These are phyloP conservation scores for Pseudocercospora macadamiae DNA, from an alignment of 2,329 filamentous ascomycete genomes.

Conservation along the genomic window DNA sequence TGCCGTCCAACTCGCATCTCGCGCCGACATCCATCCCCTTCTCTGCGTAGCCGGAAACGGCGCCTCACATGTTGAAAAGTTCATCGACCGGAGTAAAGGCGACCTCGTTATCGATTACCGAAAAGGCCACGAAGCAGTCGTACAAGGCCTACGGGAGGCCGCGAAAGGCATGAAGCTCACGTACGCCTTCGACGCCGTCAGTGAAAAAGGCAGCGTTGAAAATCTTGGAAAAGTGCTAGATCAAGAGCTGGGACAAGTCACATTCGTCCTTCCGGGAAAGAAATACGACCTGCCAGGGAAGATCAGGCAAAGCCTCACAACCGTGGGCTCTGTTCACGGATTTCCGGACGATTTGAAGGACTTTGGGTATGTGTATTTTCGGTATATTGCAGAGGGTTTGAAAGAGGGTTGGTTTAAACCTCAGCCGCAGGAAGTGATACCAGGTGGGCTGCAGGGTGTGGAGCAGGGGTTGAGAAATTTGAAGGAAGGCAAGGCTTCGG, in stretches of 20 bases:
- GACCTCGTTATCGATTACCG: constrained; percentile 66
- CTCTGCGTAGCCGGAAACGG: constrained; percentile 63
- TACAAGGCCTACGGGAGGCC: constrained; percentile 35
- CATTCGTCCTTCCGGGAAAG: constrained; percentile 40
- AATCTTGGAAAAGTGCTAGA: constrained; percentile 46
- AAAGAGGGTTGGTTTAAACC: constrained; percentile 42
- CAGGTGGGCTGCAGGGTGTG: constrained; percentile 59
- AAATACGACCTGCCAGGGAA: constrained; percentile 47
- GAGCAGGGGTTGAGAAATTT: constrained; percentile 58
- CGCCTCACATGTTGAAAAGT: constrained; percentile 52
- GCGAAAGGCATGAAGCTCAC: constrained; percentile 29
- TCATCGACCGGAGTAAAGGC: constrained; percentile 58
- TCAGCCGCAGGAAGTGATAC: constrained; percentile 52
- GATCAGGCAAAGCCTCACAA: constrained; percentile 45
- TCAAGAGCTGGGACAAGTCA: constrained; percentile 35
- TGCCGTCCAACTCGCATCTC: constrained; percentile 58
- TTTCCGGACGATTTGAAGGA: constrained; percentile 36
- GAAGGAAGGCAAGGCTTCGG: constrained; percentile 63
- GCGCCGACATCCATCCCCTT: constrained; percentile 61
- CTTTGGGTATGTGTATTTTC: constrained; percentile 39
- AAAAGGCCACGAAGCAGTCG: constrained; percentile 35
- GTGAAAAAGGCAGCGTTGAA: constrained; percentile 36
- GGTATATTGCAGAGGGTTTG: constrained; percentile 38
- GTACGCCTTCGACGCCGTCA: constrained; percentile 40
- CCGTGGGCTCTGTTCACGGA: constrained; percentile 37